These are phyloP conservation scores for Pyrus hybrid DNA, from an alignment of 331 rosid species.

Conservation along the genomic window DNA sequence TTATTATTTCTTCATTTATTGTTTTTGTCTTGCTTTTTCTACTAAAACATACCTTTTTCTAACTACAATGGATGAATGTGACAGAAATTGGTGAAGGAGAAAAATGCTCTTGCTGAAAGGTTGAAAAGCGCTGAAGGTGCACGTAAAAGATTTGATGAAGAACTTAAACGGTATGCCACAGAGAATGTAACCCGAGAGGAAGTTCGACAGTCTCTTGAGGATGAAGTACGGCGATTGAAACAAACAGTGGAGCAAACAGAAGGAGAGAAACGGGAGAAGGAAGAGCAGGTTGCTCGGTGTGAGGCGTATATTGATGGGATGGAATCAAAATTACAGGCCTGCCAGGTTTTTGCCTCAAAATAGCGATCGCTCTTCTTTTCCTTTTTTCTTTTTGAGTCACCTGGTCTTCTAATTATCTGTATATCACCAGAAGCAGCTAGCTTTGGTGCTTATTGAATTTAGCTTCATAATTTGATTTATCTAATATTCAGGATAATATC, in stretches of 20 bases:
- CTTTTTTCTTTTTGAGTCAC: background rate
- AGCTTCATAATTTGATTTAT: background rate
- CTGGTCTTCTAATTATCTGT: background rate
- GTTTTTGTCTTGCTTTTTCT: background rate
- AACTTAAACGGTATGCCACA: slow-evolving; percentile 80
- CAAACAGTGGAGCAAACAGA: slow-evolving; percentile 95
- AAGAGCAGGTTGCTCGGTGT: slow-evolving; percentile 92
- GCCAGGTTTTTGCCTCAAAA: slow-evolving; percentile 60
- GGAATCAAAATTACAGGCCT: slow-evolving; percentile 95
- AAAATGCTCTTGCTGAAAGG: slow-evolving; percentile 92
- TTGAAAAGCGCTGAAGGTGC: slow-evolving; percentile 92
- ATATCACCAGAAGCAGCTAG: slow-evolving; percentile 1
- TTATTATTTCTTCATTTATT: too few relatives aligned
- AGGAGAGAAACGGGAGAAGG: slow-evolving; percentile 95
- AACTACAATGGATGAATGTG: slow-evolving; percentile 3
- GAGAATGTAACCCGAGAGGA: slow-evolving; percentile 92
- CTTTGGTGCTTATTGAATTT: background rate
- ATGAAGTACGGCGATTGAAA: slow-evolving; percentile 82
- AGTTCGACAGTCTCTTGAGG: slow-evolving; percentile 94
- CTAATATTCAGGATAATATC: background rate
- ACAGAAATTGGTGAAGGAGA: slow-evolving; percentile 96
- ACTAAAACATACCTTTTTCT: background rate
- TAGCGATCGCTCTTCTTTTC: background rate
- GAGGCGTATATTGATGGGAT: slow-evolving; percentile 97
- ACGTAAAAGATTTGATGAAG: slow-evolving; percentile 94